Conservation (phyloP, 192 early-diverging fungal genomes). For the Backusella circina region DNA sequence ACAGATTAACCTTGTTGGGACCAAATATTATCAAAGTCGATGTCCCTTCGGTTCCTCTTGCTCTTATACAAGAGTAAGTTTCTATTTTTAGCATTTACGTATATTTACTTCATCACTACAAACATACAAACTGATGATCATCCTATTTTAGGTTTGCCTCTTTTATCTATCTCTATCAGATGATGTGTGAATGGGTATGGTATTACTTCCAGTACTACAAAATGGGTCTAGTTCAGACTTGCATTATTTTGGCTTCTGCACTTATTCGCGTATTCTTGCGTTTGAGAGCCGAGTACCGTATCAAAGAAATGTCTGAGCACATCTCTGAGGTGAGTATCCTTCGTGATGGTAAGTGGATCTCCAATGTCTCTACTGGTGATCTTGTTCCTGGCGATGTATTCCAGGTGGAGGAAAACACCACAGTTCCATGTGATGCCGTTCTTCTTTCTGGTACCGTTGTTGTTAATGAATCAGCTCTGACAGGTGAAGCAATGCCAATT, state of each 20-base stretch:
- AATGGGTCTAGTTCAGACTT: constrained; percentile 54
- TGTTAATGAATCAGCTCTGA: constrained; percentile 73
- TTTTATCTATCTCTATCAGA: constrained; percentile 59
- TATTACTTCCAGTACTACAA: constrained; percentile 63
- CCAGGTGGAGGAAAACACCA: constrained; percentile 37
- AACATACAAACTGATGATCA: constrained; percentile 30
- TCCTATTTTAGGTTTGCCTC: constrained; percentile 32
- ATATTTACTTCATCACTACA: not conserved
- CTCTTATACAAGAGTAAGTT: constrained; percentile 50
- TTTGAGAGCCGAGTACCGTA: constrained; percentile 46
- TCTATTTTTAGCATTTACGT: not conserved
- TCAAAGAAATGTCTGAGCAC: constrained; percentile 57
- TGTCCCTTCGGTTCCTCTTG: constrained; percentile 45
- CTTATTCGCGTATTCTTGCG: constrained; percentile 53
- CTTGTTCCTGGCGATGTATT: constrained; percentile 71
- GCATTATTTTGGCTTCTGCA: constrained; percentile 54
- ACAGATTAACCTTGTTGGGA: constrained; percentile 55
- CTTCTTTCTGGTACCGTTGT: constrained; percentile 69
- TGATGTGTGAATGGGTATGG: constrained; percentile 68
- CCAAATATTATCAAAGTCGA: constrained; percentile 61
- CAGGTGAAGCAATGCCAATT: constrained; percentile 77
- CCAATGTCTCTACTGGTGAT: constrained; percentile 43
- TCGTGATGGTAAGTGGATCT: constrained; percentile 58
- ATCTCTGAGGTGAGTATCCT: constrained; percentile 40
- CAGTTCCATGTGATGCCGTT: constrained; percentile 65